A percentile compares a stretch with the other conserved stretches of the same genome.
Evolutionary conservation across 495 filamentous ascomycete species (phyloP).

Genomic region (Aspergillus sparsus): DNA sequence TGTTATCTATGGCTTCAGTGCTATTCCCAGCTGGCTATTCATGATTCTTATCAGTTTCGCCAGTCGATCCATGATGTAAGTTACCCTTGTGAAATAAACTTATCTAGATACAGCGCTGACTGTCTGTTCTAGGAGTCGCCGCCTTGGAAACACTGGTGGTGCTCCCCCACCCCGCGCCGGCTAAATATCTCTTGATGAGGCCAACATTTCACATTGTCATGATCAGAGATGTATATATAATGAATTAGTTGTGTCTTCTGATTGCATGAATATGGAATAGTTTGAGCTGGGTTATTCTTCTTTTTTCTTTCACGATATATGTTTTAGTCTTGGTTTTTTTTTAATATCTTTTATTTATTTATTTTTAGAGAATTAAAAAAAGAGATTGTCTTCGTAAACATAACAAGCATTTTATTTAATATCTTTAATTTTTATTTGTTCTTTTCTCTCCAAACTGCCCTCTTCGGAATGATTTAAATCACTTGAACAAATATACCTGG

Average conservation of each 20-base stretch:
- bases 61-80: conserved; percentile 86
- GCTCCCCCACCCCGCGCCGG: conserved; percentile 29
- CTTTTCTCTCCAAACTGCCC: not conserved
- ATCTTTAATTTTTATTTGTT: not conserved
- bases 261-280: conserved; percentile 21
- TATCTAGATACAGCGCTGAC: conserved; percentile 22
- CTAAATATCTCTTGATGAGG: conserved; percentile 24
- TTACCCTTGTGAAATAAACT: conserved; percentile 20
- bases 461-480: too few relatives aligned
- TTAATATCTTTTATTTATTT: conserved; percentile 4
- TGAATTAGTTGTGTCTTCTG: conserved; percentile 24
- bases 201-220: conserved; percentile 22
- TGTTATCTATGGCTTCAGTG: conserved; percentile 57
- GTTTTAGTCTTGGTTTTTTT: conserved; percentile 19
- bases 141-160: conserved; percentile 37
- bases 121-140: conserved; percentile 38
- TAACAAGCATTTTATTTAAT: conserved; percentile 4
- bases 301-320: not conserved
- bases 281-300: too few relatives aligned
- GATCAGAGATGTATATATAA: conserved; percentile 36
- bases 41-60: conserved; percentile 82
- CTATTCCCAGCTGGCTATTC: conserved; percentile 68
- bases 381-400: conserved; percentile 1
- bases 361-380: not conserved
- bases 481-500: too few relatives aligned